phyloP scores from a whole-genome alignment of 192 early-diverging fungal species.

The Backusella circina region DNA sequence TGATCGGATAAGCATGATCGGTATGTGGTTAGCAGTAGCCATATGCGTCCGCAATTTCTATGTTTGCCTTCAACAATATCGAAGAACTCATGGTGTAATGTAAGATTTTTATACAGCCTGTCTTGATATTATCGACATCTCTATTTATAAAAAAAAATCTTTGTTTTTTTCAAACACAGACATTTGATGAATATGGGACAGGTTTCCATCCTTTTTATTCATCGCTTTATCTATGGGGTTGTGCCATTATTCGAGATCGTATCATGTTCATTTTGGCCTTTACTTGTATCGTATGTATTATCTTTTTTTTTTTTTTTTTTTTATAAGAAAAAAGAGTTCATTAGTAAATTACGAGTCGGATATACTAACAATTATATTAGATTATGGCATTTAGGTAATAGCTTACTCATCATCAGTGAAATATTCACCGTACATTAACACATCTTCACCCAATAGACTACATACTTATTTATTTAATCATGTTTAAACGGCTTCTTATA shows the following conservation, averaged over 20 bases:
- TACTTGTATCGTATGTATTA: conserved; percentile 34
- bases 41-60: conserved; percentile 29
- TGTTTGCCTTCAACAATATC: conserved; percentile 28
- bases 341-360: neutral
- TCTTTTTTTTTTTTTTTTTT: neutral
- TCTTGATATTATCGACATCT: neutral
- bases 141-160: neutral
- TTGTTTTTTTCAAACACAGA: conserved; percentile 5
- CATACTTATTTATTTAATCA: conserved; percentile 24
- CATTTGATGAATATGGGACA: conserved; percentile 29
- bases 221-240: conserved; percentile 27
- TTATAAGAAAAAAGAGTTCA: neutral
- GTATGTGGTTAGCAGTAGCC: conserved; percentile 25
- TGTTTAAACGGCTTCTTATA: conserved; percentile 31
- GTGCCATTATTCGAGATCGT: conserved; percentile 32
- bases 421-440: neutral
- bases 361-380: neutral
- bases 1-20: conserved; percentile 29
- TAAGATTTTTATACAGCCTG: neutral
- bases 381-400: conserved; percentile 6
- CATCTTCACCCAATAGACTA: conserved; percentile 13
- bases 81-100: conserved; percentile 24
- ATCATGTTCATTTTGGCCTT: conserved; percentile 28
- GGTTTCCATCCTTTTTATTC: conserved; percentile 17
- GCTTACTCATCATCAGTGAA: neutral